Percentiles rank a stretch among this genome's conserved stretches.
Evolutionary conservation across 495 filamentous ascomycete genomes (phyloP).

Genomic region (Cairneyella variabilis): DNA sequence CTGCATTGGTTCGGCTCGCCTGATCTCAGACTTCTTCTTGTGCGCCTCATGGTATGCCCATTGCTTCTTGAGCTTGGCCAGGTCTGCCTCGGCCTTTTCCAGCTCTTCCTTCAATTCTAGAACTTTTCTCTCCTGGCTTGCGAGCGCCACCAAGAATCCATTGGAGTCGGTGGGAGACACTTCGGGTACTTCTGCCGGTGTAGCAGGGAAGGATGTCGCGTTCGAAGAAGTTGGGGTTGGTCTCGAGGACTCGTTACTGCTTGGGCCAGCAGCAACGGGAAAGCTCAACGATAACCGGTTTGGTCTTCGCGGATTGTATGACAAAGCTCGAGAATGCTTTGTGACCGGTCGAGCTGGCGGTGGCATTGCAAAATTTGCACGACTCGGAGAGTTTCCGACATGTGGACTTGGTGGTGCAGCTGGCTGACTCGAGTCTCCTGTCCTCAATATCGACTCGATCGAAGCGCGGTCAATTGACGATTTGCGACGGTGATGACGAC

Average conservation of each 20-base stretch:
- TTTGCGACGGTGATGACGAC: slow-evolving; percentile 20
- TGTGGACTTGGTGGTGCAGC: slow-evolving; percentile 21
- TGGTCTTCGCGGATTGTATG: slow-evolving; percentile 55
- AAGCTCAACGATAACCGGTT: slow-evolving; percentile 81
- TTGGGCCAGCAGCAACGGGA: slow-evolving; percentile 52
- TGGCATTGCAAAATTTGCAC: slow-evolving; percentile 22
- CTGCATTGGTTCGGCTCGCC: slow-evolving; percentile 48
- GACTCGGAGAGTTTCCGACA: slow-evolving; percentile 20
- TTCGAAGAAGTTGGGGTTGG: slow-evolving; percentile 35
- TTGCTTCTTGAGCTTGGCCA: slow-evolving; percentile 75
- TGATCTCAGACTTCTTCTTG: slow-evolving; percentile 65
- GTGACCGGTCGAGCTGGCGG: slow-evolving; percentile 28
- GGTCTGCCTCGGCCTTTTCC: slow-evolving; percentile 69
- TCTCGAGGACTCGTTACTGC: slow-evolving; percentile 18
- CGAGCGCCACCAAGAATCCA: slow-evolving; percentile 82
- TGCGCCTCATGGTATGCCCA: slow-evolving; percentile 74
- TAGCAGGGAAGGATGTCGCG: slow-evolving; percentile 40
- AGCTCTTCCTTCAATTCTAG: slow-evolving; percentile 90
- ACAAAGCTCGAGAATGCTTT: slow-evolving; percentile 49
- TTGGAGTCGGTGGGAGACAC: slow-evolving; percentile 61
- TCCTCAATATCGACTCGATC: slow-evolving; percentile 31
- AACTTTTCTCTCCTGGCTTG: slow-evolving; percentile 88
- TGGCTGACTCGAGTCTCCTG: slow-evolving; percentile 18
- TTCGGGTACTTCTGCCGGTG: slow-evolving; percentile 35
- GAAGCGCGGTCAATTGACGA: slow-evolving; percentile 27